Evolutionary conservation across 192 early-diverging fungal genomes (phyloP), one percentile per base, ranked within the genome.

Genomic region (Rhizophagus prolifer): DNA sequence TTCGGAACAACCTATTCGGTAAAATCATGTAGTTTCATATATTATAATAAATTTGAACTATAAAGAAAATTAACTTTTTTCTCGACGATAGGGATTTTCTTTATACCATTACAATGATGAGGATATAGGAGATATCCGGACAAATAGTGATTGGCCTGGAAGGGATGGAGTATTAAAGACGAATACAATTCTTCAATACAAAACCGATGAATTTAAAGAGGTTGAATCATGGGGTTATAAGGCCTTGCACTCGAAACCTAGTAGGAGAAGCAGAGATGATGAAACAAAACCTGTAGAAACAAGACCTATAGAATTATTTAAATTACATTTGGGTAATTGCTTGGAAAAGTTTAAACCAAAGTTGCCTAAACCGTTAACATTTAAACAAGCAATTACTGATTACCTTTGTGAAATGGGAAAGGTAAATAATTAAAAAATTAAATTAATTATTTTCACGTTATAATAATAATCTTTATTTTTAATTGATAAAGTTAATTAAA

Each of bases 301-400:
- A 19, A 59, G 7, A 59, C 16, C 23, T 59, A 23, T 23, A 59
- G 58, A 59, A 23, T 59, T 59, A 23, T 59, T 59, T 59, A 59
- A 59, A 59, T 59, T 59, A 9, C 9, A 19, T 38, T 72, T 72
- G 19, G 47, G 28, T 14, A 34, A 72, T 34, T 16, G 6, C 9
- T 4, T 26, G 21, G 58, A 72, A 14, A n/a, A 58, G 2, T 19
- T 36, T 34, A 72, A 34, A 31, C 26, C 54, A 54, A 72, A 72
- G 26, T 58, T 72, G n/a, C 70, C 70, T 21, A 85, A 83, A 50
- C 79, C 80, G 26, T 5, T 21, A 19, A 10, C 14, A 2, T 72
- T 14, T 72, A 19, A 38, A 58, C 10, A 21, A 1, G 70, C 26
- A 5, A 72, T 72, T 14, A 9, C 26, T 1, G 70, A 72, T 58